These are phyloP conservation scores for Parietichytrium sp. DNA, from an alignment of 108 stramenopile species.

Conservation along the genomic window DNA sequence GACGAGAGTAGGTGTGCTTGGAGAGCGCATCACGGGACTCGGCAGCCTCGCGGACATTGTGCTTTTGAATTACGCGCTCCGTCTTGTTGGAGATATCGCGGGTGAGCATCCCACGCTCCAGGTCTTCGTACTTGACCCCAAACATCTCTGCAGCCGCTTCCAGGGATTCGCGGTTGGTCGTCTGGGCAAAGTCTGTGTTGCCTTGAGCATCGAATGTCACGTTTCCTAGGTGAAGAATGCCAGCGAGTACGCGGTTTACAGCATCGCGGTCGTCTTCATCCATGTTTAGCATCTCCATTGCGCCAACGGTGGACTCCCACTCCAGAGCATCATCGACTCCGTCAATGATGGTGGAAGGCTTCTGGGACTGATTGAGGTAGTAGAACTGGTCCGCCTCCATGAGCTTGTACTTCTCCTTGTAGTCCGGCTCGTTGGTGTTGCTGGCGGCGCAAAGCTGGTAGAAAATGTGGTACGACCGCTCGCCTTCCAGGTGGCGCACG, in stretches of 20 bases:
- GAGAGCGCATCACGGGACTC: slow-evolving; percentile 60
- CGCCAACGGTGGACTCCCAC: slow-evolving; percentile 48
- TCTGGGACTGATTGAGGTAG: slow-evolving; percentile 54
- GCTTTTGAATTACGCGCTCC: slow-evolving; percentile 39
- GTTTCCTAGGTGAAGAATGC: slow-evolving; percentile 54
- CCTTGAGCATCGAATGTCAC: slow-evolving; percentile 64
- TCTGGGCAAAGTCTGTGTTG: slow-evolving; percentile 58
- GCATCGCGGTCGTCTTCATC: slow-evolving; percentile 11
- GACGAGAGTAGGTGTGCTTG: slow-evolving; percentile 57
- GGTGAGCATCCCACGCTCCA: slow-evolving; percentile 68
- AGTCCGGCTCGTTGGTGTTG: slow-evolving; percentile 45
- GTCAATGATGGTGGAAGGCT: slow-evolving; percentile 42
- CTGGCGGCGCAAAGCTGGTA: slow-evolving; percentile 84
- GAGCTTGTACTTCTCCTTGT: slow-evolving; percentile 49
- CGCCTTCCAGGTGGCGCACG: slow-evolving; percentile 57
- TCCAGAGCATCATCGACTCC: slow-evolving; percentile 54
- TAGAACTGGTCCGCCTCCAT: slow-evolving; percentile 55
- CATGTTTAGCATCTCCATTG: slow-evolving; percentile 50
- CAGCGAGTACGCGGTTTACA: slow-evolving; percentile 45
- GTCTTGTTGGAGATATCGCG: slow-evolving; percentile 61
- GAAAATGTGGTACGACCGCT: slow-evolving; percentile 69
- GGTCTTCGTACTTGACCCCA: slow-evolving; percentile 42
- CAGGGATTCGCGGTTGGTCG: slow-evolving; percentile 63
- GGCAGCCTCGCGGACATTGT: slow-evolving; percentile 43
- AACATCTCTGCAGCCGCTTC: slow-evolving; percentile 56